Base-by-base conservation (phyloP, 805 yeast genomes). In the Cyberlindnera veronae region DNA sequence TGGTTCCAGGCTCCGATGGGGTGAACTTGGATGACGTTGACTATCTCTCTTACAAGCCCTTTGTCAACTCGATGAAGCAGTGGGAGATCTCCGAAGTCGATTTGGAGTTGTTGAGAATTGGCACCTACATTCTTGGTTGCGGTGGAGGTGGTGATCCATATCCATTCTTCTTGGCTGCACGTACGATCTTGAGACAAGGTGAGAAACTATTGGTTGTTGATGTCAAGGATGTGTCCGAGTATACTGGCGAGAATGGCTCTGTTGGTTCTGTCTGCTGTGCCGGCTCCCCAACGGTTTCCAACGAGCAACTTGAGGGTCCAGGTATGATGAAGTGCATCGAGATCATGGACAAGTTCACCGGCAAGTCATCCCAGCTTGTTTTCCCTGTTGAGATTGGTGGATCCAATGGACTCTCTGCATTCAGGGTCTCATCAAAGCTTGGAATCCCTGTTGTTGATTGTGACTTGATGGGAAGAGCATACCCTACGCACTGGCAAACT, bases 91-190 rank as follows among this genome's bases (percentile, higher is more conserved):
- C 44, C 16, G 45, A 41, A 43, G 55, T 53, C 3, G 77, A 72
- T 53, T 45, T 58, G 34, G 75, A 70, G 27, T 62, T 62, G 42
- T 44, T 72, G 12, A 51, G 65, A 24, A 62, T 68, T 36, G 78
- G 77, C 13, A 54, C 67, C 19, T 72, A 71, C 46, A 68, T 72
- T 38, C 60, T 72, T 5, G 77, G 77, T 7, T 67, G 72, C 52
- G 77, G 77, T 4, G 77, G 77, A 11, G 77, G 77, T 22, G 77
- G 77, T 29, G 62, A 63, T 35, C 76, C 77, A 17, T 68, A 71
- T 50, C 56, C 71, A 5, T 51, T 49, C 15, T 68, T 49, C 44
- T 53, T 72, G 22, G 66, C 62, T 32, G 47, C 61, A 1, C 51
- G 67, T 32, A 63, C 62, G 36, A 40, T 57, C 36, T 34, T 71